A percentile compares a stretch with the other conserved stretches of the same genome.
phyloP scores from a whole-genome alignment of 1,284 basidiomycete species.

The Rhodotorula glutinis region DNA sequence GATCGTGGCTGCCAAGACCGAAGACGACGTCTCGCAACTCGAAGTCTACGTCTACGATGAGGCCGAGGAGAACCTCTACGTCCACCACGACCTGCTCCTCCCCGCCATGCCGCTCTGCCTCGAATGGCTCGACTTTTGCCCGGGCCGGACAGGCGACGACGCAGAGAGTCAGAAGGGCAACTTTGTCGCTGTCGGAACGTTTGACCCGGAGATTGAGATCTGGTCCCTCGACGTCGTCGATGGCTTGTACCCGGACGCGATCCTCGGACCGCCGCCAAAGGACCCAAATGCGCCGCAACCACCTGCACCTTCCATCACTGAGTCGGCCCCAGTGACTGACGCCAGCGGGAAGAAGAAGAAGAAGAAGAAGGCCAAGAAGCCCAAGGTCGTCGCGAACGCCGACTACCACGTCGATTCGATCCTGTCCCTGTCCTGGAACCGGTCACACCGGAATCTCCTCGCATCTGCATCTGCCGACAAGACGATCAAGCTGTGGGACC shows the following conservation, averaged over 20 bases:
- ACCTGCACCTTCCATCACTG: constrained; percentile 58
- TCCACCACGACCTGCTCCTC: constrained; percentile 96
- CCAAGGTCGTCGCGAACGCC: constrained; percentile 57
- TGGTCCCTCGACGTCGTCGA: constrained; percentile 95
- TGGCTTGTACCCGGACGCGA: constrained; percentile 86
- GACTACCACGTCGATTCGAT: constrained; percentile 91
- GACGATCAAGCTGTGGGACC: constrained; percentile 97
- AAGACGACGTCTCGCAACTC: constrained; percentile 93
- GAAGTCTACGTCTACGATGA: constrained; percentile 96
- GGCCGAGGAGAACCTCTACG: constrained; percentile 80
- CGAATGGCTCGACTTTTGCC: constrained; percentile 96
- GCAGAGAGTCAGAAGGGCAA: constrained; percentile 57
- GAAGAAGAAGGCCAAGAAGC: constrained; percentile 78
- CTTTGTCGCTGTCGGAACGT: constrained; percentile 93
- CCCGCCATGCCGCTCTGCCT: constrained; percentile 97
- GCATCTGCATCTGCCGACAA: constrained; percentile 89
- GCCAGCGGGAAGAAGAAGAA: constrained; percentile 70
- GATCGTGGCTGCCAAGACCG: constrained; percentile 88
- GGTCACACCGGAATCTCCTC: constrained; percentile 78
- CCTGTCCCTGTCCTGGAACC: constrained; percentile 88
- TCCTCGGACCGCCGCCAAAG: constrained; percentile 78
- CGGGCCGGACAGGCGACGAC: constrained; percentile 51
- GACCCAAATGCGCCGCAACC: constrained; percentile 59
- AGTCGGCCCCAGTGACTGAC: constrained; percentile 17
- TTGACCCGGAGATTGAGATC: constrained; percentile 98